Conservation (phyloP, 2,329 filamentous ascomycete genomes). For the Didymella pomorum region DNA sequence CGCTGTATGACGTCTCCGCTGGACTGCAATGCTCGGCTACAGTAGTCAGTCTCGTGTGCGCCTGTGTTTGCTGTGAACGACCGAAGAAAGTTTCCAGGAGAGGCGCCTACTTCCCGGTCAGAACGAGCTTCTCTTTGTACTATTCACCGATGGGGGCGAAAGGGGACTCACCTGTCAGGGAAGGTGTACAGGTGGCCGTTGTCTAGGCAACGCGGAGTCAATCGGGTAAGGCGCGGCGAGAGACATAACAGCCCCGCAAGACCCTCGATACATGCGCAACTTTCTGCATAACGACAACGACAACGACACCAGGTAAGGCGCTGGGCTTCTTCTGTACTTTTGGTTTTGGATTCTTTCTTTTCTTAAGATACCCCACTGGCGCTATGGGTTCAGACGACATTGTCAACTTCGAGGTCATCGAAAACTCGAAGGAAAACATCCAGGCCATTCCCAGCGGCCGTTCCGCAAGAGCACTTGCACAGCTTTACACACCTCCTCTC, state of each 20-base stretch:
- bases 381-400: slow-evolving; percentile 58
- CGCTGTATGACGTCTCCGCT: neutral
- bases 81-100: too few relatives aligned
- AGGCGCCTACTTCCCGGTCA: too few relatives aligned
- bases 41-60: neutral
- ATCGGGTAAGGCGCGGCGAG: slow-evolving; percentile 29
- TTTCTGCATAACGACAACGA: slow-evolving; percentile 28
- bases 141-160: too few relatives aligned
- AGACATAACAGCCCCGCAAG: slow-evolving; percentile 30
- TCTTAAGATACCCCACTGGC: slow-evolving; percentile 42
- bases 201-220: slow-evolving; percentile 25
- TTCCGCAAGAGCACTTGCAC: slow-evolving; percentile 86
- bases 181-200: neutral
- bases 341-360: slow-evolving; percentile 24
- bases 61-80: neutral
- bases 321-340: slow-evolving; percentile 20
- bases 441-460: slow-evolving; percentile 87
- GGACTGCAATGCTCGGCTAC: neutral
- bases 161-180: neutral
- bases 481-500: slow-evolving; percentile 73
- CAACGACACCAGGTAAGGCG: slow-evolving; percentile 22
- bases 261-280: slow-evolving; percentile 22
- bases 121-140: too few relatives aligned
- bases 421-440: slow-evolving; percentile 97
- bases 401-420: slow-evolving; percentile 85